Percentiles rank a stretch among this genome's conserved stretches.
These are phyloP conservation scores for Salpingoeca rosetta DNA, from an alignment of 78 protist species.

Conservation along the genomic window DNA sequence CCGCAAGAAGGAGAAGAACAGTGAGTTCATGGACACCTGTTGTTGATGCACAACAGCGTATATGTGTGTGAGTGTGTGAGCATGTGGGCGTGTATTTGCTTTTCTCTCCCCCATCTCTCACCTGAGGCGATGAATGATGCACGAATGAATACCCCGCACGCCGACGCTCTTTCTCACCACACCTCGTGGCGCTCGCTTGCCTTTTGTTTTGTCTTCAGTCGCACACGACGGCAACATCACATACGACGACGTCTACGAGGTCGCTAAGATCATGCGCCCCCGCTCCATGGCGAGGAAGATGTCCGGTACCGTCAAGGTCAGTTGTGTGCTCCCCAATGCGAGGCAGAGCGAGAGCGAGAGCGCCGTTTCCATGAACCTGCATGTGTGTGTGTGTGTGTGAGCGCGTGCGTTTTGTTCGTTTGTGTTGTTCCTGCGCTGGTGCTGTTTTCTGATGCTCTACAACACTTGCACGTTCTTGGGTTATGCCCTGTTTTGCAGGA, in stretches of 20 bases:
- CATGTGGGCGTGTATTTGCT: background rate
- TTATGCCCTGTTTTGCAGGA: too few species aligned
- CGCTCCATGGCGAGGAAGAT: conserved; percentile 74
- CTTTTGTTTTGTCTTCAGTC: conserved; percentile 30
- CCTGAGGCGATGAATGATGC: too few species aligned
- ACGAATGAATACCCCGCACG: background rate
- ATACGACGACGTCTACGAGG: conserved; percentile 67
- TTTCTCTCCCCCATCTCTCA: background rate
- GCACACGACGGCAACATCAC: conserved; percentile 90
- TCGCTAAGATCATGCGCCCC: conserved; percentile 78
- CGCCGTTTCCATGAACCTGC: too few species aligned
- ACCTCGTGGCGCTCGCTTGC: background rate
- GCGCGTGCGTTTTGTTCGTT: too few species aligned
- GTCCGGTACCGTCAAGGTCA: conserved; percentile 76
- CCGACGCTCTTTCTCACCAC: background rate
- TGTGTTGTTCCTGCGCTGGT: too few species aligned
- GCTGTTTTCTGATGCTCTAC: too few species aligned
- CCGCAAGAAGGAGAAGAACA: conserved; percentile 97
- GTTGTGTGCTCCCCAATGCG: too few species aligned
- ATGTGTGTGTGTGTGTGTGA: too few species aligned
- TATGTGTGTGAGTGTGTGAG: background rate
- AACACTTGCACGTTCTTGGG: too few species aligned
- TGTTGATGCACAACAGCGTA: background rate
- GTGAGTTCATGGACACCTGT: background rate
- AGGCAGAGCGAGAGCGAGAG: too few species aligned